phyloP scores from a whole-genome alignment of 768 basidiomycete genomes.

The Suillus brevipes region DNA sequence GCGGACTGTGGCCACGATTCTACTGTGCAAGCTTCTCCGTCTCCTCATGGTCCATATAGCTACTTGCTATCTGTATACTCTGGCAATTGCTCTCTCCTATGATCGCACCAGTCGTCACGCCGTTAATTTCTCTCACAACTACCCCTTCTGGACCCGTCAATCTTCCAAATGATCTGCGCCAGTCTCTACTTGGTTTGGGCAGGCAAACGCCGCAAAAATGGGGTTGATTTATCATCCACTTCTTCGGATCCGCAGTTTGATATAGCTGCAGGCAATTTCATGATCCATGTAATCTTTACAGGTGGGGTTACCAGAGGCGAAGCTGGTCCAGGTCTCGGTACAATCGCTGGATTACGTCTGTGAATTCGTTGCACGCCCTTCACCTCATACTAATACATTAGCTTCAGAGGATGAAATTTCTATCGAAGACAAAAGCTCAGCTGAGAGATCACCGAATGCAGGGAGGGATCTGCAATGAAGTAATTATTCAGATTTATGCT shows the following conservation, averaged over 20 bases:
- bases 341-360: background rate
- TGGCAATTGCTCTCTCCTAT: background rate
- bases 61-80: background rate
- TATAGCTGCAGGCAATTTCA: background rate
- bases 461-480: background rate
- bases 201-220: background rate
- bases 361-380: background rate
- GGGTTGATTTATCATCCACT: background rate
- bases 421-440: background rate
- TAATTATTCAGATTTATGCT: background rate
- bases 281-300: background rate
- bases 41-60: background rate
- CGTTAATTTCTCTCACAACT: background rate
- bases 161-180: background rate
- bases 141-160: background rate
- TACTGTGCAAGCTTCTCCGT: background rate
- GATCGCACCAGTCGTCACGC: background rate
- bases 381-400: background rate
- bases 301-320: background rate
- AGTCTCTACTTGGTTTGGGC: background rate
- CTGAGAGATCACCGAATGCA: background rate
- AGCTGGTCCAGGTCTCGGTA: background rate
- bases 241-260: background rate
- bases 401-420: background rate
- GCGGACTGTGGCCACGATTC: background rate